Evolutionary conservation across 305 asterid species (phyloP).

Genomic region (Monarda citriodora): DNA sequence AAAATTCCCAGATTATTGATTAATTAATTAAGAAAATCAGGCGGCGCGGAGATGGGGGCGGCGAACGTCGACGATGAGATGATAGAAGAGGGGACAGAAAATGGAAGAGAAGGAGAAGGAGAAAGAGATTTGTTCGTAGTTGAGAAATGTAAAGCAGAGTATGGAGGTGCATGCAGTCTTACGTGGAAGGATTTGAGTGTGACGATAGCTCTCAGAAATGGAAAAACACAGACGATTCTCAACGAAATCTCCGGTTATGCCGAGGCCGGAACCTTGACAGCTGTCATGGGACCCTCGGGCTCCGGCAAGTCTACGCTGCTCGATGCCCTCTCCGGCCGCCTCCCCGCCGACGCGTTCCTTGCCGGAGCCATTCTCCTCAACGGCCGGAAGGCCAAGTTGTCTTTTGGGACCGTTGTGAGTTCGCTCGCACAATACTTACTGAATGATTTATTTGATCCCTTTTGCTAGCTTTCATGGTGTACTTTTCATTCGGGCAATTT

Average conservation of each 20-base stretch:
- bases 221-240: conserved; percentile 6
- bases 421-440: not conserved
- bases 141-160: not conserved
- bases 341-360: conserved; percentile 2
- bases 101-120: not conserved
- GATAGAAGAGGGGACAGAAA: not conserved
- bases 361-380: conserved; percentile 60
- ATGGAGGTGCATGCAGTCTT: conserved; percentile 2
- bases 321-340: conserved; percentile 60
- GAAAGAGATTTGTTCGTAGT: not conserved
- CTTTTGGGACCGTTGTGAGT: conserved; percentile 74
- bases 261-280: conserved; percentile 53
- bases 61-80: not conserved
- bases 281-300: conserved; percentile 82
- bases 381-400: conserved; percentile 53
- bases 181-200: conserved; percentile 13
- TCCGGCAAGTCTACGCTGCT: conserved; percentile 78
- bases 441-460: too few relatives aligned
- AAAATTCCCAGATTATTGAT: too few relatives aligned
- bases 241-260: conserved; percentile 44
- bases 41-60: not conserved
- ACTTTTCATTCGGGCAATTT: too few relatives aligned
- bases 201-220: not conserved
- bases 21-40: too few relatives aligned
- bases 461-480: too few relatives aligned